phyloP scores from a whole-genome alignment of 2,329 filamentous ascomycete species.

The Fusarium begoniae region DNA sequence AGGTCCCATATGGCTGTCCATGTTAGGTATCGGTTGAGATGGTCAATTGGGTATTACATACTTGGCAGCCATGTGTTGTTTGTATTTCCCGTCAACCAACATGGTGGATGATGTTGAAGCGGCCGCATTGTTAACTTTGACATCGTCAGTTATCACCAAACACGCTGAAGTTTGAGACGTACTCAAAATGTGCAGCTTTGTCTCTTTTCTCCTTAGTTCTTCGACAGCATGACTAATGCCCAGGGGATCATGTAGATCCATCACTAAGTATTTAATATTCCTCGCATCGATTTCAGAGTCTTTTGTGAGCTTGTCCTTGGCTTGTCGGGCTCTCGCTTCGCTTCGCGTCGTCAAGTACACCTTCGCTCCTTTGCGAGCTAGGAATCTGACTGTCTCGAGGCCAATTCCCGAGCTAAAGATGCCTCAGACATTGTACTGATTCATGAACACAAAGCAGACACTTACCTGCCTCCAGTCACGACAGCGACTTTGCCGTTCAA shows the following conservation, averaged over 20 bases:
- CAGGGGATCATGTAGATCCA: neutral
- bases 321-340: neutral
- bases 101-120: accelerated
- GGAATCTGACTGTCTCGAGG: neutral
- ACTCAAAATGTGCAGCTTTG: neutral
- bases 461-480: neutral
- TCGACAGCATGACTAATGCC: neutral
- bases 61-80: neutral
- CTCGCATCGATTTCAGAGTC: accelerated
- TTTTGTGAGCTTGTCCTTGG: accelerated
- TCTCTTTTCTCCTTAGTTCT: accelerated
- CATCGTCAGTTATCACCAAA: accelerated
- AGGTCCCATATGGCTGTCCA: accelerated
- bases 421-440: accelerated
- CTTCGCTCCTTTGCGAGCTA: neutral
- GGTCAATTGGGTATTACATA: accelerated
- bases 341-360: neutral
- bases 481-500: neutral
- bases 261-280: accelerated
- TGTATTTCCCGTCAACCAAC: neutral
- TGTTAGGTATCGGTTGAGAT: accelerated
- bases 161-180: accelerated
- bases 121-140: neutral
- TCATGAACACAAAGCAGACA: too few relatives aligned
- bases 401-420: neutral